Evolutionary conservation across 1,139 yeast genomes (phyloP), one percentile per base, ranked within the genome.

Genomic region (Magnusiomyces fungicola): DNA sequence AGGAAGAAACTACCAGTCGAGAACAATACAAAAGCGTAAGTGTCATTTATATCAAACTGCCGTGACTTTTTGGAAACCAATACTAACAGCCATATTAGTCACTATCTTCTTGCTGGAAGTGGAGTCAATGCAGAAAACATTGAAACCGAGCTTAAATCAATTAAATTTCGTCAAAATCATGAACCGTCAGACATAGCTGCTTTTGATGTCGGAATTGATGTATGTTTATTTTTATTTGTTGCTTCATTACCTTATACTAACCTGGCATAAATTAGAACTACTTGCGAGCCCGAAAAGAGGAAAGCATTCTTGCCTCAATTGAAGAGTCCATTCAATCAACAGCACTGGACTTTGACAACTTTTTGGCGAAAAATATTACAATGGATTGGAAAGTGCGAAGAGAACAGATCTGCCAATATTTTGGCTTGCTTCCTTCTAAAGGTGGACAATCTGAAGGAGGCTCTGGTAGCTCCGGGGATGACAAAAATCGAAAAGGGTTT

Each of bases 121-220:
- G 97, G 96, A 0, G 75, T 90, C 49, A 83, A 88, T 51, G 86
- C 95, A 42, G 96, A 88, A 60, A 95, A 88, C 51, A 82, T 92
- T 45, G 90, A 85, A 56, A 73, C 74, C 44, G 90, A 86, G 43
- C 61, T 71, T 24, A 64, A 64, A 36, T 55, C 66, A 27, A 61
- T 67, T 43, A 58, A 57, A 16, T 54, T 62, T 36, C 58, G 56
- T 34, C 62, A 57, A 43, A 50, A 50, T 16, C 55, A 63, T 1
- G 62, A 60, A 25, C 62, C 66, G 14, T 51, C 45, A 3, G 50
- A 46, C 9, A 21, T 43, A 10, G 10, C 45, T 6, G 39, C 51
- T 18, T 43, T 44, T 9, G 53, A 59, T 9, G 44, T 55, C n/a
- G 67, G 61, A 7, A 56, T 62, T 21, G 59, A 60, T 3, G 47